Base-by-base conservation (phyloP, 140 eudicot genomes). In the Anethum foeniculum region DNA sequence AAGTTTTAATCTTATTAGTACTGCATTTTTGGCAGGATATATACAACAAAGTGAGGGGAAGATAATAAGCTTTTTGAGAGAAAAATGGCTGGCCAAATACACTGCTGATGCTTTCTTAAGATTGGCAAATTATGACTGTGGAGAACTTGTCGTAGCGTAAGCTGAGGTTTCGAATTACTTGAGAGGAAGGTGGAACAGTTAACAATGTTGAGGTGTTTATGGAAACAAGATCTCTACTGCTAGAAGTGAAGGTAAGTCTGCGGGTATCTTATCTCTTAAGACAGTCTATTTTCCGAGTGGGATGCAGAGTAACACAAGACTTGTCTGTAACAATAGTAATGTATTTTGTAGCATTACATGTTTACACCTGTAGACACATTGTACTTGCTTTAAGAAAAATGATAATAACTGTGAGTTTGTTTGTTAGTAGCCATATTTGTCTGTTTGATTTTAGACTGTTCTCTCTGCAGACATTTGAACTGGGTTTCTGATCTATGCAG, bases 101-200 rank as follows among this genome's bases (percentile, higher is more conserved):
- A 87, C 90, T 21, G 36, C 84, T 46, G 77, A 23, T 38, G 77
- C 85, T 58, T 44, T 86, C 68, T 79, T 86, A 75, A 88, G 77
- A 71, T 81, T 86, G 85, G 90, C 91, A 71, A 79, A 85, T 38
- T 93, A 75, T 85, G 94, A 90, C 84, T 93, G 91, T 84, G 96
- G 97, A 41, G 76, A 87, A 69, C 71, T 62, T 25, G 36, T 25
- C 36, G 5, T 25, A 9, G 7, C 34, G 7, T 27, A 12, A 25
- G 36, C 46, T 34, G 25, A 69, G 36, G 46, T 16, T 69, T 69
- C 7, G 13, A 23, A 56, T 54, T 56, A 54, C 7, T 54, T 54
- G 8, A 54, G 10, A 54, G 25, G 12, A 19, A 47, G 52, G 18
- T 47, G 16, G 52, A 47, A 13, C 0, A 21, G 6, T 54, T 19